Base-by-base conservation (phyloP, 2,329 filamentous ascomycete genomes). In the Colletotrichum echinochloae region DNA sequence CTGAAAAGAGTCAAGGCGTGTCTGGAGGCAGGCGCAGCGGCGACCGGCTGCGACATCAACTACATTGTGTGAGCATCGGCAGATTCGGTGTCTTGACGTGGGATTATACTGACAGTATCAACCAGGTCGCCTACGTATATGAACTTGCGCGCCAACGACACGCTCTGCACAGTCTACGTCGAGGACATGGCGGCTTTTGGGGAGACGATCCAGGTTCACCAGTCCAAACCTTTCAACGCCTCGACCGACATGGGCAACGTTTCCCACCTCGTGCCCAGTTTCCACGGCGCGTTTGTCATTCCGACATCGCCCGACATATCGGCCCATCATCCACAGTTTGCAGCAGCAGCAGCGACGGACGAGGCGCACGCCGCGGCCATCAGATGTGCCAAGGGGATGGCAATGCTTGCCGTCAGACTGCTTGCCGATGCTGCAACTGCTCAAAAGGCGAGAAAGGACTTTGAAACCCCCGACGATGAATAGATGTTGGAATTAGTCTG, bases 231-330 rank as follows among this genome's bases (percentile, higher is more conserved):
- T 1, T 75, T 84, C 66, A 75, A 75, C 16, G 78, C 77, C 12
- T 85, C 84, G 0, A 86, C 85, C 0, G 84, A 87, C 75, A 85
- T 86, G 84, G 85, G 85, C 28, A 87, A 87, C 64, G 84, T 87
- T 12, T 83, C 81, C 16, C 83, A 86, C 60, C 71, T 80, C 1
- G 77, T 84, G 2, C 85, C 85, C 1, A 81, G 80, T 5, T 82
- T 87, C 60, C 85, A 87, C 71, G 82, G 83, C 5, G 82, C 80
- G 39, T 87, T 87, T 67, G 78, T 76, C 1, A 84, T 88, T 41
- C 79, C 82, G 0, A 78, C 81, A 1, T 73, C 67, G 1, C 63
- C 78, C 0, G 78, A 80, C 16, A 81, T 81, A 30, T 80, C 78
- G 2, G 76, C 78, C 0, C 83, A 84, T 69, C 81, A 79, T 39